Evolutionary conservation across 164 flowering plant genomes (phyloP).

Genomic region (Tetracentron sinense): DNA sequence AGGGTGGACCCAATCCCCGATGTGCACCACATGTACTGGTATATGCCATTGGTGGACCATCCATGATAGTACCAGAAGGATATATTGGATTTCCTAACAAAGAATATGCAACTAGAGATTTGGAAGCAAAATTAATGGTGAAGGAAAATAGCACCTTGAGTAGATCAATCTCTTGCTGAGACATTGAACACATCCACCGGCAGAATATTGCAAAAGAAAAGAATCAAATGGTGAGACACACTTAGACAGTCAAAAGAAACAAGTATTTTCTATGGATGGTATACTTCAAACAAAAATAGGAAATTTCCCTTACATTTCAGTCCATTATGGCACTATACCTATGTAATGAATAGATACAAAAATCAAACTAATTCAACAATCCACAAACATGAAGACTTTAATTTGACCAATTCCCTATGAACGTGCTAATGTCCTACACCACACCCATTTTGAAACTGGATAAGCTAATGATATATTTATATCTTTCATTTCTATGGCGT

Average conservation of each 20-base stretch:
- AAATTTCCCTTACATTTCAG: too few species aligned
- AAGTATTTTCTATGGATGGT: too few species aligned
- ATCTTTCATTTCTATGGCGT: too few species aligned
- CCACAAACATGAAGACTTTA: too few species aligned
- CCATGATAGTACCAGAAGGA: not conserved
- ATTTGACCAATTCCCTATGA: too few species aligned
- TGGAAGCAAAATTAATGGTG: not conserved
- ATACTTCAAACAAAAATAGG: too few species aligned
- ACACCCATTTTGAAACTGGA: too few species aligned
- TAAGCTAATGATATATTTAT: too few species aligned
- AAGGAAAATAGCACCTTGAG: conserved; percentile 60
- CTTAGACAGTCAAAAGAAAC: not conserved
- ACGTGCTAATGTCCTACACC: too few species aligned
- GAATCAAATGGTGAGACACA: conserved; percentile 24
- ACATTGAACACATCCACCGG: conserved; percentile 23
- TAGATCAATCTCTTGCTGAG: conserved; percentile 97
- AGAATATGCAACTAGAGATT: not conserved
- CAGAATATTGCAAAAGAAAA: conserved; percentile 18
- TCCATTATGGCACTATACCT: too few species aligned
- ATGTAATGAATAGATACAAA: too few species aligned
- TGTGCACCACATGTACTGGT: conserved; percentile 1
- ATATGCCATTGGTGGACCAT: not conserved
- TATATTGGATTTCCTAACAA: not conserved
- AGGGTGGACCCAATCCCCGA: not conserved
- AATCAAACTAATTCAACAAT: too few species aligned